Conservation (phyloP, 2,329 filamentous ascomycete species). For the Byssothecium circinans region DNA sequence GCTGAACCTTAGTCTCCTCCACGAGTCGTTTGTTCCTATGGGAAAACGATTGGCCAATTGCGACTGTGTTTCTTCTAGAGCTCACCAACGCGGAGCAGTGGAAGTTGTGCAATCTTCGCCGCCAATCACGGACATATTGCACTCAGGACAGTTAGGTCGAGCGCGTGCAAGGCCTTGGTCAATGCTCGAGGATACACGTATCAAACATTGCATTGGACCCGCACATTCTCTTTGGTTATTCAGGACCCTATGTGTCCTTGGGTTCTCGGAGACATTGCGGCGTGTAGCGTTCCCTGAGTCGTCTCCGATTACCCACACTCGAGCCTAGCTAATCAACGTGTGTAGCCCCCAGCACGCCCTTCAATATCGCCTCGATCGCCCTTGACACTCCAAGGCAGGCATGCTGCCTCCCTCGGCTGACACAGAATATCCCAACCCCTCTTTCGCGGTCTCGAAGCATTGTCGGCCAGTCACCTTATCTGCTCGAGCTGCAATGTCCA, state of each 20-base stretch:
- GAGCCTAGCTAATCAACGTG: conserved; percentile 39
- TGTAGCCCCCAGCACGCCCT: conserved; percentile 37
- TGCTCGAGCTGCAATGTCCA: conserved; percentile 44
- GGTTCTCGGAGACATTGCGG: conserved; percentile 24
- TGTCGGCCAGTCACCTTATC: conserved; percentile 54
- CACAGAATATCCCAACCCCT: conserved; percentile 34
- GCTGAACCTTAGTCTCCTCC: conserved; percentile 37
- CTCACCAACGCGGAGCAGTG: conserved; percentile 27
- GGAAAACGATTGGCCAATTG: conserved; percentile 36
- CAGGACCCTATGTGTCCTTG: conserved; percentile 20
- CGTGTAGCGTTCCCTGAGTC: conserved; percentile 23
- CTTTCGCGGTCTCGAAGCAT: conserved; percentile 35
- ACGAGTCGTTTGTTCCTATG: conserved; percentile 27
- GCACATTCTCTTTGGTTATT: conserved; percentile 15
- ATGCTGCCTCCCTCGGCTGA: conserved; percentile 35
- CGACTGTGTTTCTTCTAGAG: conserved; percentile 15
- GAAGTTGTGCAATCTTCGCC: conserved; percentile 22
- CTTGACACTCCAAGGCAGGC: conserved; percentile 27
- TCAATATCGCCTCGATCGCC: conserved; percentile 27
- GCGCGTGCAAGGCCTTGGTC: conserved; percentile 31
- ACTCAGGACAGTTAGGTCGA: conserved; percentile 20
- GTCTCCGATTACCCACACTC: conserved; percentile 25
- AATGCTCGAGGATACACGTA: conserved; percentile 18
- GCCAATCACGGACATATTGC: conserved; percentile 16
- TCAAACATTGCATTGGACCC: conserved; percentile 23